These are phyloP conservation scores for Tuber magnatum DNA, from an alignment of 495 filamentous ascomycete species.

Conservation along the genomic window DNA sequence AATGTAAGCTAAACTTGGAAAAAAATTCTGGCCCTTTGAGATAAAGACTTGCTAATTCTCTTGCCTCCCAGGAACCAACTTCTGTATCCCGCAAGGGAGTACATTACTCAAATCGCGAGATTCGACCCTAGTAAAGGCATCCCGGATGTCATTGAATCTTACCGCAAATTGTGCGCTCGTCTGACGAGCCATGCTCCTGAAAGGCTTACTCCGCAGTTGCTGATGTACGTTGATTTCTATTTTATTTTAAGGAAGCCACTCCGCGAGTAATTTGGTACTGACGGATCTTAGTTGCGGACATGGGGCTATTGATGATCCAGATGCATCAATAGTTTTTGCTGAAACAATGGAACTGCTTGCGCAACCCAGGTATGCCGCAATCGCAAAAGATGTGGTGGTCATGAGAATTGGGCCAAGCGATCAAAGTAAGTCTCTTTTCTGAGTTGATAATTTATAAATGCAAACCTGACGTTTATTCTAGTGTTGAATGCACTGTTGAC, in stretches of 20 bases:
- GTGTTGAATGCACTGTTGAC: conserved; percentile 73
- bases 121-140: conserved; percentile 88
- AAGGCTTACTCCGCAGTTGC: conserved; percentile 59
- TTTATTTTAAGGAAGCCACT: background rate
- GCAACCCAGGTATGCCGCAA: conserved; percentile 46
- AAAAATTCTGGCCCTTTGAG: background rate
- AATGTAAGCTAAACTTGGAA: conserved; percentile 45
- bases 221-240: conserved; percentile 47
- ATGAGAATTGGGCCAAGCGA: conserved; percentile 73
- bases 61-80: conserved; percentile 52
- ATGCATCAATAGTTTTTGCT: conserved; percentile 67
- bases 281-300: conserved; percentile 53
- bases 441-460: background rate
- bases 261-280: conserved; percentile 1
- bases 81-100: conserved; percentile 63
- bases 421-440: conserved; percentile 44
- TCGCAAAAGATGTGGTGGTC: conserved; percentile 59
- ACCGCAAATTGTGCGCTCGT: conserved; percentile 61
- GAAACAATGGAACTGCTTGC: conserved; percentile 61
- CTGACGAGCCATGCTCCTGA: conserved; percentile 47
- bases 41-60: conserved; percentile 13
- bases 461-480: conserved; percentile 3
- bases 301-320: conserved; percentile 78
- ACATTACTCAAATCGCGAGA: conserved; percentile 74
- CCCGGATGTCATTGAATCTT: conserved; percentile 68